Evolutionary conservation across 768 basidiomycete species (phyloP), one percentile per base, ranked within the genome.

Genomic region (Trametes maxima): DNA sequence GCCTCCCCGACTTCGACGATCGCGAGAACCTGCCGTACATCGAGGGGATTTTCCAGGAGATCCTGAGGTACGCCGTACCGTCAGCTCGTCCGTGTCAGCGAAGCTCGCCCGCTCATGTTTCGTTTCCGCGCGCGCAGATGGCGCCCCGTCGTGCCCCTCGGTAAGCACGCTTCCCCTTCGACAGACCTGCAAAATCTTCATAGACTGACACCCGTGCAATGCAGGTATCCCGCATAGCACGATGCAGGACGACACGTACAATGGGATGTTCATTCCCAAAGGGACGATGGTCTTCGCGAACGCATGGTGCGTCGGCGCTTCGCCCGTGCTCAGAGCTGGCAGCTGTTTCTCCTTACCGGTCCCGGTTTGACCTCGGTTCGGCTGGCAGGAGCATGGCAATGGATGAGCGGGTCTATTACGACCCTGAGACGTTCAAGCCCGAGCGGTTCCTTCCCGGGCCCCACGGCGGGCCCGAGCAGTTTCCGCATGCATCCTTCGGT

Each of bases 351-450:
- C 16, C 45, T 10, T 24, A 19, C 13, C 43, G 17, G 14, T 3
- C n/a, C n/a, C n/a, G 8, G 12, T 19, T 44, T 21, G 17, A 14
- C 14, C 12, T 13, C 39, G 39, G 14, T 11, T n/a, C 14, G 39
- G 44, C 21, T 24, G 5, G 11, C 59, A 71, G 72, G 72, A 66
- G 59, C 24, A 71, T 73, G 54, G 63, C 68, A n/a, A 67, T 67
- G 57, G 66, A 72, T 54, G 50, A 57, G n/a, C 55, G 55, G 1
- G 48, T 65, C 22, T 85, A 80, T 65, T 67, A 76, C n/a, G 67
- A 83, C 37, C 80, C 84, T 17, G 72, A 78, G 17, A 66, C 59
- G 24, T 85, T 85, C 70, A 70, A 68, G 22, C 85, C 85, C 5
- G 79, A 83, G 48, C 77, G 85, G 47, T 82, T 80, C 68, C 51